Base-by-base conservation (phyloP, 805 yeast genomes). In the Suhomyces emberorum region DNA sequence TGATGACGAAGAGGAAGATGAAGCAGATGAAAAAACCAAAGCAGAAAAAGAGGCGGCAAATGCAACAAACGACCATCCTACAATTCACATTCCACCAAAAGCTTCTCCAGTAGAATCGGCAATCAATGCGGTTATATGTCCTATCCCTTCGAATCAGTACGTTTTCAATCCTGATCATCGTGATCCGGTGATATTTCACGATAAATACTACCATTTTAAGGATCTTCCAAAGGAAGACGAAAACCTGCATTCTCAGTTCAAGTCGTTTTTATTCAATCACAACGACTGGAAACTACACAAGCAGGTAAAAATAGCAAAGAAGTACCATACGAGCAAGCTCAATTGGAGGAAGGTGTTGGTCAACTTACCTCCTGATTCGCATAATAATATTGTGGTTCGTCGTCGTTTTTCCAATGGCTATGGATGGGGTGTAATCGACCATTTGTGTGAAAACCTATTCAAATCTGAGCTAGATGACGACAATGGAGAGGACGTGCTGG, bases 351-450 rank as follows among this genome's bases (percentile, higher is more conserved):
- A 69, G 42, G 63, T 69, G 10, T 50, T 69, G 42, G 73, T 68
- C 2, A 54, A 57, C 34, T 51, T 69, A 15, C 72, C 72, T 0
- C 72, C 72, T 2, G 74, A 69, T 48, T 72, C 74, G 3, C 74
- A 69, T 46, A 69, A 67, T 44, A 69, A 68, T 41, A 69, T 69
- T 5, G 53, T 65, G 3, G 74, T 69, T 10, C 43, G 74, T 31
- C 52, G 74, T 35, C 42, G 70, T 22, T 69, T 69, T 47, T 53
- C 69, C 17, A 69, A 69, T 47, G 73, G 70, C 1, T 69, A 63
- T 42, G 74, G 74, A 7, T 69, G 74, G 74, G 71, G 71, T 1
- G 72, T 68, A 7, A 50, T 69, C 7, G 70, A 67, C 38, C 73
- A 69, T 43, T 46, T 69, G 29, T 57, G 63, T 28, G 55, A 50